Base-by-base conservation (phyloP, 2,329 filamentous ascomycete genomes). In the Sporothrix pseudoabietina region DNA sequence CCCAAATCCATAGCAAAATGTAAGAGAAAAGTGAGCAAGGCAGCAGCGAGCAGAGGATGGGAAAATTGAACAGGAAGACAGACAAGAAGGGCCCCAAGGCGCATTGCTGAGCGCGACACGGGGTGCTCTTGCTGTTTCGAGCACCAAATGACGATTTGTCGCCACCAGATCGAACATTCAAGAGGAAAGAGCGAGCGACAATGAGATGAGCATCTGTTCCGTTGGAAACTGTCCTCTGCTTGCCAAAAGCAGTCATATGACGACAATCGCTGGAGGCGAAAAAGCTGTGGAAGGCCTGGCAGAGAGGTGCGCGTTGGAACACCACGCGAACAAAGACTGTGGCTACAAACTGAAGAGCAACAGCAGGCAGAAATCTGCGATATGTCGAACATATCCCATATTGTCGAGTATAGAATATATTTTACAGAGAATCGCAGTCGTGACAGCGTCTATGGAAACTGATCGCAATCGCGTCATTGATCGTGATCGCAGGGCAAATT, bases 201-300 rank as follows among this genome's bases (percentile, higher is more conserved):
- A 14, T 35, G 26, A 0, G 59, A 41, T 10, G 35, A 16, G 5
- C 59, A 26, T 14, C 14, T 49, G 44, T 19, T 5, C 19, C 12
- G 35, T 44, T 26, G 55, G 49, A 12, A 19, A 19, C 5, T 26
- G 10, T 26, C 19, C 35, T 44, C 19, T n/a, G 35, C 12, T 65
- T n/a, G 59, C 9, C 55, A 4, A 65, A 65, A 26, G n/a, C 32
- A 7, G 32, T 65, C 59, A 44, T 65, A 65, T 65, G 59, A 41
- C 59, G 19, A 26, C 35, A 10, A 65, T 44, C n/a, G 19, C 59
- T 7, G 12, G 35, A 44, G 59, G 35, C 59, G 8, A 44, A 65
- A 65, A 39, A 44, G n/a, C 8, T 8, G 35, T 5, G 10, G 39
- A 26, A 12, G n/a, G 10, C 7, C 16, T 35, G 26, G 26, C 0